Base-by-base conservation (phyloP, 192 early-diverging fungal species). In the Coemansia sp. region DNA sequence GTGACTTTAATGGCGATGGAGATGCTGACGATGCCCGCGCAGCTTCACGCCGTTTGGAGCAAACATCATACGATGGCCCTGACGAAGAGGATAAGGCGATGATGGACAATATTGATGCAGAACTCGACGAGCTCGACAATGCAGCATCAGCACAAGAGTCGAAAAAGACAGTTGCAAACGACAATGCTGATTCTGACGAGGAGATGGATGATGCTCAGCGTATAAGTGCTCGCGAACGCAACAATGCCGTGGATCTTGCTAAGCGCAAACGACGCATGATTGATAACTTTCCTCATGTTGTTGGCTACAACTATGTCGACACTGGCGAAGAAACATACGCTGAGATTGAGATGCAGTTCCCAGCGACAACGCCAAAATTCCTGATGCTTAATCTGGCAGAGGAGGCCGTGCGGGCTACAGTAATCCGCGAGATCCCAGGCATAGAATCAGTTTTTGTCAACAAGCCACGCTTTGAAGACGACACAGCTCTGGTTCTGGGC, bases 351-450 rank as follows among this genome's bases (percentile, higher is more conserved):
- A 75, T 99, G 84, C 72, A 92, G 76, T 97, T 97, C 85, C 84
- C 92, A 20, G 90, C 94, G 5, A 85, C 88, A 46, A 93, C 92
- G 63, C 90, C 92, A 73, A 99, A 99, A 83, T 77, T 99, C 71
- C 84, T 99, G 51, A 94, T 99, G 93, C 89, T 98, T 53, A 86
- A 87, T 29, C 56, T 99, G 57, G 92, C 89, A 11, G 92, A 97
- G 68, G 74, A 87, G 19, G 91, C 91, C 1, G 88, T 87, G 68
- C 84, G 88, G 20, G 75, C 68, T 4, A 87, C 91, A 1, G 85
- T 98, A 27, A 77, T 99, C 3, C 92, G 88, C 64, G 94, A 99
- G 75, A 88, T 98, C 66, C 82, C 84, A 24, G 91, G 92, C 50
- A 94, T 99, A 72, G 71, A 75, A 17, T 80, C 88, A 8, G 89